A percentile compares a stretch with the other conserved stretches of the same genome.
phyloP scores from a whole-genome alignment of 140 eudicot species.

The Stevia rebaudiana region DNA sequence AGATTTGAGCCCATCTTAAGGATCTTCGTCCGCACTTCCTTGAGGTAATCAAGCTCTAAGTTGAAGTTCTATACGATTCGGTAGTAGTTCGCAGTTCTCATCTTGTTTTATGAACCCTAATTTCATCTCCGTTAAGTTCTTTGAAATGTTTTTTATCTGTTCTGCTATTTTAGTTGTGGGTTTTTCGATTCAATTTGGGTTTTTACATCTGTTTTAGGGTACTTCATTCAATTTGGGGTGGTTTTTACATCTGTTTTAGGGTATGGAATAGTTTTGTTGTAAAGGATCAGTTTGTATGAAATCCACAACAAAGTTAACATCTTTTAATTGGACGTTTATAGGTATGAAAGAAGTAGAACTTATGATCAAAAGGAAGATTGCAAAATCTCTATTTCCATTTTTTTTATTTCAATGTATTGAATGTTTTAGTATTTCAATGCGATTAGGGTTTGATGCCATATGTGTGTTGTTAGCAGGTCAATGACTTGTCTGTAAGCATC shows the following conservation, averaged over 20 bases:
- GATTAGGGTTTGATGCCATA: background rate
- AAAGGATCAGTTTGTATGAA: too few species aligned
- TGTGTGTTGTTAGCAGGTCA: conserved; percentile 24
- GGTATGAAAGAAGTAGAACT: too few species aligned
- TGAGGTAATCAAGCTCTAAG: conserved; percentile 37
- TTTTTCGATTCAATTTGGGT: conserved; percentile 1
- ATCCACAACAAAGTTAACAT: too few species aligned
- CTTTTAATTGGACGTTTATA: too few species aligned
- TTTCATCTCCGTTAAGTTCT: conserved; percentile 8
- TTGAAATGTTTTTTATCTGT: background rate
- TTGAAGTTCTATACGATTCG: too few species aligned
- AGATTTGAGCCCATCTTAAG: conserved; percentile 57
- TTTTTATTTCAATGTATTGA: too few species aligned
- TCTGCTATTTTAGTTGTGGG: background rate
- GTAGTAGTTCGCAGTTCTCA: background rate
- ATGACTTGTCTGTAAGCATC: conserved; percentile 39
- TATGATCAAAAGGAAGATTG: too few species aligned
- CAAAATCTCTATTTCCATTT: too few species aligned
- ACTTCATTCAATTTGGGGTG: too few species aligned
- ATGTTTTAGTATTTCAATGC: background rate
- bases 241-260: background rate
- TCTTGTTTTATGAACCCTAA: conserved; percentile 18
- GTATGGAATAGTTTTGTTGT: background rate
- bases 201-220: background rate
- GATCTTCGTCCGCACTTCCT: conserved; percentile 83